phyloP scores from a whole-genome alignment of 352 stramenopile species.

The Globisporangium echinulatum region DNA sequence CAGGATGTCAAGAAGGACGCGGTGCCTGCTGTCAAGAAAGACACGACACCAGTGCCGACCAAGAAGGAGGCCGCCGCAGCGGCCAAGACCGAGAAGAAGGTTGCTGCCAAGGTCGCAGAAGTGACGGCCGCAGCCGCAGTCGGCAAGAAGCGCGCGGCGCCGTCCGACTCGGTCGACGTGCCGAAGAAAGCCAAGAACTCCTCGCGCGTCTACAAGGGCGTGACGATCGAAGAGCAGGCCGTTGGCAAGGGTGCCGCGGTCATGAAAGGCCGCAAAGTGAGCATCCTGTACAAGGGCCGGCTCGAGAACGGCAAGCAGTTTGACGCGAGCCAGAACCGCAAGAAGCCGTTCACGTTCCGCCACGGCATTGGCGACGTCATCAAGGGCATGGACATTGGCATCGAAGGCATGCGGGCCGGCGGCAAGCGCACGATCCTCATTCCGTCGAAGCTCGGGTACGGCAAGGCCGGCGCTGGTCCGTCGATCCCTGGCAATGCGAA shows the following conservation, averaged over 20 bases:
- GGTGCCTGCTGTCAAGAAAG: conserved; percentile 19
- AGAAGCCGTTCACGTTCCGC: conserved; percentile 80
- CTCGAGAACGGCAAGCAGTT: conserved; percentile 86
- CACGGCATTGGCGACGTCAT: conserved; percentile 89
- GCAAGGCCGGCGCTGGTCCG: conserved; percentile 65
- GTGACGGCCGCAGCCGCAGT: conserved; percentile 25
- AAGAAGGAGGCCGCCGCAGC: conserved; percentile 33
- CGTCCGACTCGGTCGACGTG: conserved; percentile 50
- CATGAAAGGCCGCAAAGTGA: conserved; percentile 61
- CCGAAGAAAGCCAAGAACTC: conserved; percentile 72
- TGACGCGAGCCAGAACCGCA: conserved; percentile 72
- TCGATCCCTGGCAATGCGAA: conserved; percentile 89
- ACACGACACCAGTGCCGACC: conserved; percentile 16
- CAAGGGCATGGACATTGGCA: conserved; percentile 94
- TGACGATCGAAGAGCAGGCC: conserved; percentile 70
- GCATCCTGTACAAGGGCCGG: conserved; percentile 76
- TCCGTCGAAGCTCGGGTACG: conserved; percentile 92
- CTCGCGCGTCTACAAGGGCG: conserved; percentile 62
- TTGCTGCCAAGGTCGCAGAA: conserved; percentile 46
- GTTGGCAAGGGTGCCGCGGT: conserved; percentile 65
- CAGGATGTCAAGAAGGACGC: conserved; percentile 22
- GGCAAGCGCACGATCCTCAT: conserved; percentile 93
- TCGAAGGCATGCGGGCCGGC: conserved; percentile 82
- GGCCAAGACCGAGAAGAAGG: conserved; percentile 46
- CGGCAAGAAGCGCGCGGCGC: conserved; percentile 64